phyloP scores from a whole-genome alignment of 1,284 basidiomycete genomes.

The Apiotrichum sp. region DNA sequence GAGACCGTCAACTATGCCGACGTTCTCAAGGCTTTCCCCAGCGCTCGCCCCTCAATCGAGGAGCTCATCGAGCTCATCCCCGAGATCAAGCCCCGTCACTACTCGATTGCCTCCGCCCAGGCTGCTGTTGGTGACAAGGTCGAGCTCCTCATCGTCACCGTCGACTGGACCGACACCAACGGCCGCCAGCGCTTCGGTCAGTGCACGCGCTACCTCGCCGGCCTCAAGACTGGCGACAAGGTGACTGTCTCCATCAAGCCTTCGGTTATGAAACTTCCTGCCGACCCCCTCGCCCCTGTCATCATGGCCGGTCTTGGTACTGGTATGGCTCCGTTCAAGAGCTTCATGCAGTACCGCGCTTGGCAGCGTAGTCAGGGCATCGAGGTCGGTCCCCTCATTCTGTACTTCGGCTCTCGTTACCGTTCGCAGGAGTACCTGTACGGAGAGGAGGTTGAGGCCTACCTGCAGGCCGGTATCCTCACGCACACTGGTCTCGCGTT shows the following conservation, averaged over 20 bases:
- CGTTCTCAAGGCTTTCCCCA: conserved; percentile 70
- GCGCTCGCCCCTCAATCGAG: conserved; percentile 72
- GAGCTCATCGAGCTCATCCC: conserved; percentile 79
- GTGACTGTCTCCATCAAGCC: conserved; percentile 98
- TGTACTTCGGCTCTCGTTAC: conserved; percentile 97
- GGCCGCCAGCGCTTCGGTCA: conserved; percentile 81
- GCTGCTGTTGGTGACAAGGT: conserved; percentile 90
- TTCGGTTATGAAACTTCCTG: conserved; percentile 97
- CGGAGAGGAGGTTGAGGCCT: conserved; percentile 54
- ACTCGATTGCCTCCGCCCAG: conserved; percentile 94
- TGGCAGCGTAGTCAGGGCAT: conserved; percentile 69
- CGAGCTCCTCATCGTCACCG: conserved; percentile 90
- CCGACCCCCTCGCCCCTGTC: conserved; percentile 76
- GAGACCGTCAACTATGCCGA: conserved; percentile 95
- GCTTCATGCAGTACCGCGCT: conserved; percentile 93
- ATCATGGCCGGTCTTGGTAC: conserved; percentile 99
- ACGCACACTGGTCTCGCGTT: conserved; percentile 89
- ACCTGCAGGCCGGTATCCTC: conserved; percentile 73
- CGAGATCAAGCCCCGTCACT: conserved; percentile 95
- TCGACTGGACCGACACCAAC: conserved; percentile 82
- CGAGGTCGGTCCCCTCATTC: conserved; percentile 73
- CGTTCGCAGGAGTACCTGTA: conserved; percentile 93
- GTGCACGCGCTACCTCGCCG: conserved; percentile 90
- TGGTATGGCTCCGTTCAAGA: conserved; percentile 93
- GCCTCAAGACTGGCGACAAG: conserved; percentile 76